Conservation (phyloP, 805 yeast species). For the Komagataella populi region DNA sequence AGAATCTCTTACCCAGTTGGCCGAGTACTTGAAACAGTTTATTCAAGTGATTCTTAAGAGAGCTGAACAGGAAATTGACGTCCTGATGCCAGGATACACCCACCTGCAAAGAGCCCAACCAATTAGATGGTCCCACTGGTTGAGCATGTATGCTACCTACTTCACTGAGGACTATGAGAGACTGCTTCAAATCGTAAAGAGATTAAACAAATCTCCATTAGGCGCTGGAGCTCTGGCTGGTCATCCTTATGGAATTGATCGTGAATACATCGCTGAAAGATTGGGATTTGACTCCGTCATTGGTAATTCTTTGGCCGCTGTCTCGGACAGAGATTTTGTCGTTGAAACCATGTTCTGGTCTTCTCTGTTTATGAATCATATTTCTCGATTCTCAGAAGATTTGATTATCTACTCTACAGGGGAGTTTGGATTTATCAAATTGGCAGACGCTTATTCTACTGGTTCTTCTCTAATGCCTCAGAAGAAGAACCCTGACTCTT, state of each 20-base stretch:
- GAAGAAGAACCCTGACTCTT: constrained; percentile 94
- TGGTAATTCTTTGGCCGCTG: constrained; percentile 95
- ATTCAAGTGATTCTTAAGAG: constrained; percentile 58
- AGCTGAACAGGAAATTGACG: constrained; percentile 77
- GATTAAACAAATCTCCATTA: constrained; percentile 82
- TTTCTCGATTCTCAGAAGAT: constrained; percentile 91
- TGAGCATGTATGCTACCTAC: constrained; percentile 88
- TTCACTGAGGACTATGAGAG: constrained; percentile 85
- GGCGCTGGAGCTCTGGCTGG: constrained; percentile 99
- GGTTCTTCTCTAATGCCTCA: constrained; percentile 99
- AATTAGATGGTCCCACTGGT: constrained; percentile 99
- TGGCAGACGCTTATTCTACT: constrained; percentile 96
- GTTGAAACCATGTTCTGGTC: constrained; percentile 95
- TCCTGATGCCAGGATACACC: constrained; percentile 97
- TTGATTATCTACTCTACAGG: constrained; percentile 92
- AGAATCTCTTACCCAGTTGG: constrained; percentile 53
- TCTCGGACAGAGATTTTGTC: constrained; percentile 94
- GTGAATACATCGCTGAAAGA: constrained; percentile 73
- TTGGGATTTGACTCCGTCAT: constrained; percentile 77
- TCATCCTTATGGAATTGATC: constrained; percentile 97
- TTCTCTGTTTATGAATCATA: constrained; percentile 86
- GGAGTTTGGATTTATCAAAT: constrained; percentile 86
- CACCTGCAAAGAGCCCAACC: constrained; percentile 99
- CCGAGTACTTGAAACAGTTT: constrained; percentile 41
- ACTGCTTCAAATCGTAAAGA: constrained; percentile 60